Percentiles rank a stretch among this genome's conserved stretches.
Conservation (phyloP, 169 alveolate species). For the Plasmodium ovale region DNA sequence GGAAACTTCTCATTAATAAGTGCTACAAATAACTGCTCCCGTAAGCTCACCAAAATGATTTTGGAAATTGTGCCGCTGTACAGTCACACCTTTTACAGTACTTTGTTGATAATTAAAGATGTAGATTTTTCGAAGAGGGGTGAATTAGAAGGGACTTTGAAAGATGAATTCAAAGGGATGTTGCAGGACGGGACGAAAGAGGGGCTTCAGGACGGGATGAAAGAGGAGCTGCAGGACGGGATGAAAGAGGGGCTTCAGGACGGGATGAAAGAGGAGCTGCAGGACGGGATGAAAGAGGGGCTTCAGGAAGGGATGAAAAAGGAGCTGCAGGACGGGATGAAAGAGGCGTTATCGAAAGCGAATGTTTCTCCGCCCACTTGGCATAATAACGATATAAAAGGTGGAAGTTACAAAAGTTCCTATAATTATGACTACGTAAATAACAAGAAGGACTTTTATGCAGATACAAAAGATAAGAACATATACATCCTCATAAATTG, state of each 20-base stretch:
- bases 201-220: not conserved
- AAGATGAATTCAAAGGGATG: not conserved
- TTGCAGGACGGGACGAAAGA: not conserved
- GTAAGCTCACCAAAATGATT: conserved; percentile 28
- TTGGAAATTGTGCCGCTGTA: conserved; percentile 71
- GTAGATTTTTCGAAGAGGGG: not conserved
- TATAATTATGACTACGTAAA: conserved; percentile 74
- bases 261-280: not conserved
- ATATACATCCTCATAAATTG: conserved; percentile 69
- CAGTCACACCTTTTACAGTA: conserved; percentile 54
- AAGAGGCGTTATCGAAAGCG: not conserved
- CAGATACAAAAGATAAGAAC: conserved; percentile 39
- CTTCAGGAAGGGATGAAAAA: not conserved
- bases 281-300: not conserved
- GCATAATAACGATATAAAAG: not conserved
- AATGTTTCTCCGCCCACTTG: not conserved
- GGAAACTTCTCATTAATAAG: no score
- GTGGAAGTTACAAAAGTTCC: not conserved
- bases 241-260: not conserved
- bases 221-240: not conserved
- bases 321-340: not conserved
- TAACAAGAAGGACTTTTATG: conserved; percentile 63
- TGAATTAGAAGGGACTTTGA: no score
- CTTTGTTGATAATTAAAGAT: conserved; percentile 73
- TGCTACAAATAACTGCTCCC: no score